These are phyloP conservation scores for Rosa rugosa DNA, from an alignment of 306 rosid species.

Conservation along the genomic window DNA sequence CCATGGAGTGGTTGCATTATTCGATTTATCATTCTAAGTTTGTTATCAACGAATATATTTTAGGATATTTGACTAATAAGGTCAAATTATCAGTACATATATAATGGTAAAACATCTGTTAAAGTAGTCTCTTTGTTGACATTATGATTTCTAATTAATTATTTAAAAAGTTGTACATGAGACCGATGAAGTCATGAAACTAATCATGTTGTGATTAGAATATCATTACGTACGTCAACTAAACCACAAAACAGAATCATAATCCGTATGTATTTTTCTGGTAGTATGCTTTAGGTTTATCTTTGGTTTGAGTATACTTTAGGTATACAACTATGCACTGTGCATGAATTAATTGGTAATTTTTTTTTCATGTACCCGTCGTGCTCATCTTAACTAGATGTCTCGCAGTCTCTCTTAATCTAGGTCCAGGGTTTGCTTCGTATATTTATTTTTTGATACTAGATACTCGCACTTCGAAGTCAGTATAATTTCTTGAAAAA, in stretches of 20 bases:
- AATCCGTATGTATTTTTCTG: background rate
- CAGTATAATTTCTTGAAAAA: too few species aligned
- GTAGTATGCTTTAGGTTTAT: background rate
- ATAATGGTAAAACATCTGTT: background rate
- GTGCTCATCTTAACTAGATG: too few species aligned
- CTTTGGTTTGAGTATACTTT: background rate
- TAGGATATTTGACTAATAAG: background rate
- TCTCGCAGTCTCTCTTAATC: too few species aligned
- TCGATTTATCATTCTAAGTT: background rate
- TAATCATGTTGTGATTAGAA: background rate
- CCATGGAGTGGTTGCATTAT: constrained; percentile 18
- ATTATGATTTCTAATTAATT: background rate
- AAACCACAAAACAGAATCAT: background rate
- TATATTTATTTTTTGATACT: too few species aligned
- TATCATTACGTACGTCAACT: background rate
- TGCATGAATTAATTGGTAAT: too few species aligned
- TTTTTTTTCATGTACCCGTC: too few species aligned
- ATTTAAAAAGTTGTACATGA: background rate
- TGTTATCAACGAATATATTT: background rate
- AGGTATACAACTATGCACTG: background rate
- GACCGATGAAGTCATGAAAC: background rate
- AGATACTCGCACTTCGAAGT: too few species aligned
- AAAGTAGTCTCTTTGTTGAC: background rate
- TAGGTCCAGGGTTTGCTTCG: too few species aligned
- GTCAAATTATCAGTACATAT: background rate